Evolutionary conservation across 768 basidiomycete species (phyloP).

Genomic region (Suillus tomentosus): DNA sequence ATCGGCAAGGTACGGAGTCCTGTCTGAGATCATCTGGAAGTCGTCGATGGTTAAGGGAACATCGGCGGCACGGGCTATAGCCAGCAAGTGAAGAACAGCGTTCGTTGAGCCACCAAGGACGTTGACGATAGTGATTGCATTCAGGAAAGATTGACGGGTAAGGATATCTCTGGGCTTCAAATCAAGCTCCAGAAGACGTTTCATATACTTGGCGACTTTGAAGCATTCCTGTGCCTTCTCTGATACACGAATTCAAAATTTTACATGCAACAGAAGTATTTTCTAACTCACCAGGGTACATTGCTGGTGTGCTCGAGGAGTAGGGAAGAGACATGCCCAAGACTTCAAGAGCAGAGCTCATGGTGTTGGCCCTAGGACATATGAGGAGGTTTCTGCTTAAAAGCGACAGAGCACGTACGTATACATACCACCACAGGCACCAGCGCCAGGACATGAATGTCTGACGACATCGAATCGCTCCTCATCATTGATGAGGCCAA

Average conservation of each 20-base stretch:
- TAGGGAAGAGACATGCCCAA: constrained; percentile 87
- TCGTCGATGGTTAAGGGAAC: constrained; percentile 78
- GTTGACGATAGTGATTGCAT: constrained; percentile 80
- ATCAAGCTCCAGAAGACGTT: constrained; percentile 70
- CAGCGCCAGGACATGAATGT: constrained; percentile 83
- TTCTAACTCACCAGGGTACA: constrained; percentile 54
- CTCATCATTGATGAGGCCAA: constrained; percentile 78
- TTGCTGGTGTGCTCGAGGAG: constrained; percentile 72
- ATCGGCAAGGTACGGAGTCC: constrained; percentile 84
- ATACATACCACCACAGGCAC: constrained; percentile 89
- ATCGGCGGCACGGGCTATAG: constrained; percentile 83
- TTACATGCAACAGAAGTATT: neutral
- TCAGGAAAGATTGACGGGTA: constrained; percentile 73
- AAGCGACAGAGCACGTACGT: constrained; percentile 47
- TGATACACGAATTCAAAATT: constrained; percentile 25
- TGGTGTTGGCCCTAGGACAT: constrained; percentile 70
- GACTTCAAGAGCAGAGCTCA: constrained; percentile 83
- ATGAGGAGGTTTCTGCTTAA: neutral
- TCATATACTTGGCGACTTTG: constrained; percentile 76
- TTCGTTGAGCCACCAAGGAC: constrained; percentile 88
- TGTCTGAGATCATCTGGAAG: constrained; percentile 79
- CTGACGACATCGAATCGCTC: constrained; percentile 83
- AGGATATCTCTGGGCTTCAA: constrained; percentile 82
- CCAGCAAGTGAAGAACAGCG: constrained; percentile 81
- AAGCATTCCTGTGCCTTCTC: constrained; percentile 85